Conservation (phyloP, 2,329 filamentous ascomycete genomes). For the Alternaria brassicae region DNA sequence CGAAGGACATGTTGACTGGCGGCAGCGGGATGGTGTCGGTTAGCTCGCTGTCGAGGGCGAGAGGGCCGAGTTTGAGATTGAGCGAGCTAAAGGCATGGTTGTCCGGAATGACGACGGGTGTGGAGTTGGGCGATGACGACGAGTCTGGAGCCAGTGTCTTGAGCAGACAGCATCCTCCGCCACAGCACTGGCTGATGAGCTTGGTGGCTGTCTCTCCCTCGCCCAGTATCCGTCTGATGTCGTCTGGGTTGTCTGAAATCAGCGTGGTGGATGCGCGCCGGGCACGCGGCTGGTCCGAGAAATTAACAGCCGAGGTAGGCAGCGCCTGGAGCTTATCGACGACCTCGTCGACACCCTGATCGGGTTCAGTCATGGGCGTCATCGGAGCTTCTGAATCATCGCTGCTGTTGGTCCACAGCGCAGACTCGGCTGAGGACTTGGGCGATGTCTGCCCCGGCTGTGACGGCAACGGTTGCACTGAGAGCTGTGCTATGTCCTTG, state of each 20-base stretch:
- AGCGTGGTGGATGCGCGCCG: conserved; percentile 74
- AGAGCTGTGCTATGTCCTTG: conserved; percentile 42
- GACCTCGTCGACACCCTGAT: conserved; percentile 52
- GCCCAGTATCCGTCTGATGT: conserved; percentile 65
- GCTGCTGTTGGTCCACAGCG: conserved; percentile 52
- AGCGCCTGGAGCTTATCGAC: conserved; percentile 52
- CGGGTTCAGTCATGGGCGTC: conserved; percentile 54
- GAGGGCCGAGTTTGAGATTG: conserved; percentile 74
- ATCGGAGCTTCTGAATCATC: conserved; percentile 53
- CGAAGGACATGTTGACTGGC: conserved; percentile 75
- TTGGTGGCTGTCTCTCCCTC: conserved; percentile 63
- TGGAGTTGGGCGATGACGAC: conserved; percentile 51
- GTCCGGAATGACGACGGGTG: conserved; percentile 68
- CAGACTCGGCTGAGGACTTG: conserved; percentile 51
- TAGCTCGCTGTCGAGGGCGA: conserved; percentile 73
- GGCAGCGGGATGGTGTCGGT: conserved; percentile 76
- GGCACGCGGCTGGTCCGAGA: conserved; percentile 48
- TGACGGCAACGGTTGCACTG: conserved; percentile 11
- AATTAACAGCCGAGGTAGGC: conserved; percentile 43
- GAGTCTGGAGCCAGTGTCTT: conserved; percentile 61
- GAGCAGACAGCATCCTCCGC: conserved; percentile 69
- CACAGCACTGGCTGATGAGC: conserved; percentile 69
- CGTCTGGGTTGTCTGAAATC: conserved; percentile 65
- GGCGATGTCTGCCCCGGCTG: conserved; percentile 47
- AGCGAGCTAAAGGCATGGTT: conserved; percentile 86